Evolutionary conservation across 305 asterid species (phyloP), one percentile per base, ranked within the genome.

Genomic region (Fraxinus baroniana): DNA sequence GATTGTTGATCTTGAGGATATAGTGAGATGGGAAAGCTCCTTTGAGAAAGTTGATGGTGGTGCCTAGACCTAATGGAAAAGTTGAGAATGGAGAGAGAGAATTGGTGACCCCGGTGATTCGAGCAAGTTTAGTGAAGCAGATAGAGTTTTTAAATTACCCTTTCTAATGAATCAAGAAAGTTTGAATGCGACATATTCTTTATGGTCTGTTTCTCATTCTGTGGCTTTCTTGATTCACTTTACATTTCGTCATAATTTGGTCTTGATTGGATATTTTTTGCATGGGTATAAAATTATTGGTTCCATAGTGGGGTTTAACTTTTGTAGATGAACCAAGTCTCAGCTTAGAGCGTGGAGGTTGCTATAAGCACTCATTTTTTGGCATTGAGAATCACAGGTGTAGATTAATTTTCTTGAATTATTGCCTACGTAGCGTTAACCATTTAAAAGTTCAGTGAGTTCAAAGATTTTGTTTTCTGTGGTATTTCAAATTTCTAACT

Each of bases 331-430:
- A 98, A 95, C 98, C 85, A 95, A 95, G 85, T 84, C 99, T 80
- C 98, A 93, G 86, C 99, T 94, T 74, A 91, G 98, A 91, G 99
- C 97, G 97, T 44, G 98, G 98, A 87, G 99, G 98, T 81, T 95
- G 99, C 86, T 94, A 95, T 85, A 93, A 95, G 88, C 99, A 95
- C 88, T 93, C 99, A 1, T 93, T 95, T 88, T 95, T 93, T 80
- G 98, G 98, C 76, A 94, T 95, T 66, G 98, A 92, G 86, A 90
- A 94, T 86, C 99, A 95, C 94, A 94, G 99, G 98, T 94, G 83
- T 77, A 22, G 13, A 64, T 24, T 33, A 37, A 8, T 74, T 77
- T 36, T 68, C 66, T 70, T 74, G 74, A 80, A 66, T 86, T 84
- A 15, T 82, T 17, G 70, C 64, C 32, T 74, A 55, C 22, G 12